Evolutionary conservation across 2,329 filamentous ascomycete species (phyloP), one percentile per base, ranked within the genome.

Genomic region (Aspergillus niger): DNA sequence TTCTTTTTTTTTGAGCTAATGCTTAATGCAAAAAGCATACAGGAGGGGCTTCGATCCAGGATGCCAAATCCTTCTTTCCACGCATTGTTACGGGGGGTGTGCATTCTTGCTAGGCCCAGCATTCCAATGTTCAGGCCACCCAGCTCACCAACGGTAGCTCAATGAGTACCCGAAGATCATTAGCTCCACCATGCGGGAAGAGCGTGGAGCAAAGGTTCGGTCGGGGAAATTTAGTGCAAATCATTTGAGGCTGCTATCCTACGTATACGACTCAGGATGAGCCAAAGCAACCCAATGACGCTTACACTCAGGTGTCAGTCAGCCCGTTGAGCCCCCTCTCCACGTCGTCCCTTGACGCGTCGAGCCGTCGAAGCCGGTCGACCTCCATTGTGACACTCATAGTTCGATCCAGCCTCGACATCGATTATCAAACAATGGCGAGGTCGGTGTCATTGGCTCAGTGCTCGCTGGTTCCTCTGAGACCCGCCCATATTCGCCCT

Each of bases 91-190:
- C 58, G 59, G 65, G 61, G 59, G 70, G 71, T 67, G 62, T 63
- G 58, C 71, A 75, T 77, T 74, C 74, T 69, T 62, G 62, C 66
- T 63, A 72, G 64, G 66, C 69, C 62, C 61, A 59, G 57, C 69
- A 72, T 73, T 63, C 69, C 66, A 61, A 47, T 41, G 54, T 62
- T 64, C 68, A 73, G 70, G 71, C 70, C 67, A 66, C 60, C 54
- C 20, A 47, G 47, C 57, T 60, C 65, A 63, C 64, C 64, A 51
- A 30, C 54, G 58, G 58, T 63, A 55, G 30, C 49, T 51, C 60
- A 65, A 65, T 67, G 62, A 63, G 56, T 55, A 53, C 51, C 48
- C 50, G 41, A 56, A 57, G 17, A 53, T 58, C 22, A 43, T 55
- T 41, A 44, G 38, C 60, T 54, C 67, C 65, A 65, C 65, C 28